Evolutionary conservation across 2,329 filamentous ascomycete species (phyloP).

Genomic region (Penicillium olsonii): DNA sequence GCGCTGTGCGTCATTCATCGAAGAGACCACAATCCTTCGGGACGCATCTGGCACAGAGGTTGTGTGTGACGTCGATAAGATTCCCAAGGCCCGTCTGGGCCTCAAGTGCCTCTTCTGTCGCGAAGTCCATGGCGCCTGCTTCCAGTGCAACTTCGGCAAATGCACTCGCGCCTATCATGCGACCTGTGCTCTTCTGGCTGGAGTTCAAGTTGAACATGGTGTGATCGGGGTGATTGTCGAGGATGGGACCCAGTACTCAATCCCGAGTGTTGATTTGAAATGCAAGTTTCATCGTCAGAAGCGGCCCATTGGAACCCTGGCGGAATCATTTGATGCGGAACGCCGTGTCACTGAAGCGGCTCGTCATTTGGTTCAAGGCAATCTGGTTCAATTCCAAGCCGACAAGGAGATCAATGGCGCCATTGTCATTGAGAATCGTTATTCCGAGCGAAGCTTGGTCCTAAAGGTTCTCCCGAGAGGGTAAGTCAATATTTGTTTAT

Average conservation of each 20-base stretch:
- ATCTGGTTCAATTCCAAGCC: conserved; percentile 83
- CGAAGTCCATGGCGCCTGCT: conserved; percentile 91
- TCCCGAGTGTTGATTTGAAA: conserved; percentile 87
- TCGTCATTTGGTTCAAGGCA: conserved; percentile 66
- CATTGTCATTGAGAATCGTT: conserved; percentile 78
- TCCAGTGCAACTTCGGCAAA: conserved; percentile 94
- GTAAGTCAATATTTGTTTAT: conserved; percentile 53
- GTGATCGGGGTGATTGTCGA: conserved; percentile 84
- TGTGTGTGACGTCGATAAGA: conserved; percentile 75
- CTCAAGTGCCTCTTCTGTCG: conserved; percentile 95
- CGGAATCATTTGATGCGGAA: conserved; percentile 69
- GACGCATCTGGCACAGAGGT: conserved; percentile 69
- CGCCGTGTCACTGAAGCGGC: conserved; percentile 69
- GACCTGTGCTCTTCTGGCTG: conserved; percentile 88
- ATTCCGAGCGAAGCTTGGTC: conserved; percentile 72
- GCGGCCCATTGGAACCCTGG: conserved; percentile 73
- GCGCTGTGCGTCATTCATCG: conserved; percentile 85
- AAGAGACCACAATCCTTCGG: conserved; percentile 82
- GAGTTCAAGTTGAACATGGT: conserved; percentile 86
- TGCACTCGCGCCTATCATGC: conserved; percentile 92
- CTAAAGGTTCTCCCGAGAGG: conserved; percentile 82
- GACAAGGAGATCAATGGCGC: conserved; percentile 89
- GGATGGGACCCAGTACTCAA: conserved; percentile 88
- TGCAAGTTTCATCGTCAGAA: conserved; percentile 93
- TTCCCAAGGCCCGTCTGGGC: conserved; percentile 83